Evolutionary conservation across 202 grass and related monocot genomes (phyloP), one percentile per base, ranked within the genome.

Genomic region (Digitaria exilis): DNA sequence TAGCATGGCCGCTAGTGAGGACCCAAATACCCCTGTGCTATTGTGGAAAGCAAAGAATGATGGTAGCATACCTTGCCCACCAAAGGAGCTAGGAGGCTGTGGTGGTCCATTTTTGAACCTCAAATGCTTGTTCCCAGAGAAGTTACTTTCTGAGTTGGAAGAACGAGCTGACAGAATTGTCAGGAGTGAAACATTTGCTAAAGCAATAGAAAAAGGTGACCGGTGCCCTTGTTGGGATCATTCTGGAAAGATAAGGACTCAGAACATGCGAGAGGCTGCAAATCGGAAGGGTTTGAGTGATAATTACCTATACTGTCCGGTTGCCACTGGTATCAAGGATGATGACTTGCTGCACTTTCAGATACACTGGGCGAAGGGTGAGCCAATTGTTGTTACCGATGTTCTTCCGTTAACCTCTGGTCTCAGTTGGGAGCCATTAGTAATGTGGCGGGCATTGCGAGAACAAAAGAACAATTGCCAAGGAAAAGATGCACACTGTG

Each of bases 61-160:
- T 89, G 89, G 90, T 67, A 88, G 81, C 80, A 94, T 94, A 64
- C 82, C 78, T 65, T 97, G 92, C 69, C 92, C 88, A 67, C 92
- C 81, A 28, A 84, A 88, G 56, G 83, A 90, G 59, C 62, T 91
- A 16, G 94, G 85, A 65, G 91, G 89, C 16, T 97, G 94, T 61
- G 76, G 83, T 48, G 12, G 22, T 79, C 80, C 83, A 44, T 14
- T 35, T 52, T 63, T 97, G 69, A 83, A 90, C 34, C 73, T 92
- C 80, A 97, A 90, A 49, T 89, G 76, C 64, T 71, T 92, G 49
- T 62, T 90, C 57, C n/a, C 63, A 22, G 91, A 92, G 62, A 78
- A 89, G 6, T 76, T 71, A 5, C 32, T 92, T 59, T 63, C 57
- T 24, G 32, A 69, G 17, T 54, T 95, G 15, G 85, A 97, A 85